A percentile compares a stretch with the other conserved stretches of the same genome.
phyloP scores from a whole-genome alignment of 2,329 filamentous ascomycete species.

The Orbilia blumenaviensis region DNA sequence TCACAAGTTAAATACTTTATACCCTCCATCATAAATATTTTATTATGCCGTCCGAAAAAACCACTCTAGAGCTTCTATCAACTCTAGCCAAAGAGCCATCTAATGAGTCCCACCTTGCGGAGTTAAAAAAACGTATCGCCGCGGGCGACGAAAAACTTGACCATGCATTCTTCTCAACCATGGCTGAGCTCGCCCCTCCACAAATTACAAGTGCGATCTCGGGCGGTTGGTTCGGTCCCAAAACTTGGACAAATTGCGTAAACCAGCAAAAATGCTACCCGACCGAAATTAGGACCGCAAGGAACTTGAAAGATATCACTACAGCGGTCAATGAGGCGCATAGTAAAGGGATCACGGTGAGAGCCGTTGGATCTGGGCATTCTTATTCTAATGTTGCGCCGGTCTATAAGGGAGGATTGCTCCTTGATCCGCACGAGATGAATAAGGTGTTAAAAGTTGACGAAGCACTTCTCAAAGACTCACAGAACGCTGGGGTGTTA shows the following conservation, averaged over 20 bases:
- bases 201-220: too few relatives aligned
- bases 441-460: background rate
- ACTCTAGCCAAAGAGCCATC: too few relatives aligned
- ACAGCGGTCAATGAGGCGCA: background rate
- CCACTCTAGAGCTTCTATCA: too few relatives aligned
- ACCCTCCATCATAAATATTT: too few relatives aligned
- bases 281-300: background rate
- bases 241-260: background rate
- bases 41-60: too few relatives aligned
- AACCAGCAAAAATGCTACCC: background rate
- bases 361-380: slow-evolving; percentile 13
- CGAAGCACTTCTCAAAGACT: background rate
- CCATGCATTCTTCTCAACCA: too few relatives aligned
- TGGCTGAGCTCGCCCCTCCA: background rate
- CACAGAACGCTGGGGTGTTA: background rate
- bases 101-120: too few relatives aligned
- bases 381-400: slow-evolving; percentile 14
- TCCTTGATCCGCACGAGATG: background rate
- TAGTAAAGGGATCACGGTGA: background rate
- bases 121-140: too few relatives aligned
- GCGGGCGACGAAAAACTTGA: too few relatives aligned
- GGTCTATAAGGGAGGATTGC: background rate
- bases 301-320: background rate
- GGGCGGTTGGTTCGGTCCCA: background rate
- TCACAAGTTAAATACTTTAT: too few relatives aligned